Evolutionary conservation across 495 filamentous ascomycete genomes (phyloP), one percentile per base, ranked within the genome.

Genomic region (Penicillium pulvis): DNA sequence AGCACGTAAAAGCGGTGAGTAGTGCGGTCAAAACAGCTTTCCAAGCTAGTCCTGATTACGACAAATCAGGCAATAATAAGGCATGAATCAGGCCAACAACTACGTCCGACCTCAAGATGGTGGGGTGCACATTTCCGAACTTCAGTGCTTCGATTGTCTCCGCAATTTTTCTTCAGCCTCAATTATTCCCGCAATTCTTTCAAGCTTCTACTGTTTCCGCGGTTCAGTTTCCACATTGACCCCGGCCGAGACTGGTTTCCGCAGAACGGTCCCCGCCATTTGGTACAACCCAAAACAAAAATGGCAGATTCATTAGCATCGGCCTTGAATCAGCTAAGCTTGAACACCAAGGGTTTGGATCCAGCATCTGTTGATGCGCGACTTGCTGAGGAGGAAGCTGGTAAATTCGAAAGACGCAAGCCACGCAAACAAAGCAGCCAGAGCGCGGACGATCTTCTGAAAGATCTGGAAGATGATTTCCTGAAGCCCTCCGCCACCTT

Each of bases 401-500:
- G 68, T n/a, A 56, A 57, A n/a, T 66, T 63, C 31, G 59, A 64
- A 39, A 61, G 59, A 44, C 44, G 50, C 23, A 63, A 81, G 57
- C 83, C 86, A 35, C 83, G 81, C 63, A 88, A 88, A 68, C 81
- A 81, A 54, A 62, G 71, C 2, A 59, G 56, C 9, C 70, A 67
- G 53, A 79, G 83, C 55, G 76, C 78, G 44, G 77, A 83, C 20
- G 79, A 83, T 11, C 73, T 92, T 39, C 87, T 87, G 58, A 73
- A 79, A 41, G 81, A 89, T 35, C 81, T 97, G 26, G 91, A 96
- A 71, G 60, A 79, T 51, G 85, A 91, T 39, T 95, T 91, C 63
- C 75, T 98, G 8, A 83, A 84, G 9, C 94, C 94, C 3, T 87
- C 90, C 9, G 80, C 85, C 7, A 77, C 77, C 2, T 97, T 98